phyloP scores from a whole-genome alignment of 225 moss, liverwort and hornwort species.

The Thuidium tamariscinum region DNA sequence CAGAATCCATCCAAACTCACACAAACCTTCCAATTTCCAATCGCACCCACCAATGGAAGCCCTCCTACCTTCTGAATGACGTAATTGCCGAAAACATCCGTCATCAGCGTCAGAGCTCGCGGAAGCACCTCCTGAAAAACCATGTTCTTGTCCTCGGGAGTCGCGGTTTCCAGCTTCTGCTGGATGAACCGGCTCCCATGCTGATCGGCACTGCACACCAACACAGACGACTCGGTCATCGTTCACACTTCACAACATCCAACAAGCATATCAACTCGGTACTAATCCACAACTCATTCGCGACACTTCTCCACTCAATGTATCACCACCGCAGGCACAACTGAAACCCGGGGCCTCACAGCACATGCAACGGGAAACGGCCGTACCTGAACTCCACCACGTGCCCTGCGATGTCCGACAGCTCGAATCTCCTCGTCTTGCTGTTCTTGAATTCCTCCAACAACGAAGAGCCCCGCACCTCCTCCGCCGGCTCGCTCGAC shows the following conservation, averaged over 20 bases:
- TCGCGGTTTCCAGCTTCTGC: constrained; percentile 86
- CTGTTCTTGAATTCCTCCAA: constrained; percentile 97
- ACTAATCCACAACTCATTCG: not conserved
- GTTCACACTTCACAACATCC: not conserved
- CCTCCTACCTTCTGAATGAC: constrained; percentile 86
- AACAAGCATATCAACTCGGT: not conserved
- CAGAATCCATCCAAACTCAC: not conserved
- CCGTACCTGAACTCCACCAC: constrained; percentile 95
- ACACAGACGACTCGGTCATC: not conserved
- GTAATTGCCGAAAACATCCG: constrained; percentile 95
- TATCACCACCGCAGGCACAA: not conserved
- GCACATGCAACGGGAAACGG: not conserved
- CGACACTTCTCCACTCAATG: not conserved
- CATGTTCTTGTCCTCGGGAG: constrained; percentile 86
- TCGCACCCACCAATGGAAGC: not conserved
- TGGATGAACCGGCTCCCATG: constrained; percentile 97
- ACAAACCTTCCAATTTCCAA: not conserved
- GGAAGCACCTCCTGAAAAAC: constrained; percentile 97
- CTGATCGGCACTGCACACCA: constrained; percentile 81
- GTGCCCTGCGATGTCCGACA: constrained; percentile 83
- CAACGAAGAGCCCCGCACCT: constrained; percentile 65
- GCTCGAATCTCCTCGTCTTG: constrained; percentile 89
- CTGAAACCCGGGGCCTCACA: not conserved
- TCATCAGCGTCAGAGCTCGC: constrained; percentile 86
- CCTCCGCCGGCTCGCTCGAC: constrained; percentile 59